Evolutionary conservation across 2,329 filamentous ascomycete species (phyloP).

Genomic region (Aphanocladium album): DNA sequence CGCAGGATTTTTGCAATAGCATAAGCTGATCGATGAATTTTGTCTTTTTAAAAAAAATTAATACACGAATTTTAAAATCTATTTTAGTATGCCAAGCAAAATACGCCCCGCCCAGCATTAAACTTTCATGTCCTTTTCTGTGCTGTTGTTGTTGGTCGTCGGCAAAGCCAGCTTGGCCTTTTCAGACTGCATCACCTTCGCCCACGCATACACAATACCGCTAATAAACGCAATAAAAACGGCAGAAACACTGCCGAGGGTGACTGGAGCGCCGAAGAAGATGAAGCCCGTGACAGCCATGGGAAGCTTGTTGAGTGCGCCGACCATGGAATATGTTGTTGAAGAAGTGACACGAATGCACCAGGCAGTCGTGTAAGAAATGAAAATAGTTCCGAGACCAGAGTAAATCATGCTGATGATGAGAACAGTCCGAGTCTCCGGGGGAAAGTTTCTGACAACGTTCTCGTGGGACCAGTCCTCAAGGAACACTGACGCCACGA

Average conservation of each 20-base stretch:
- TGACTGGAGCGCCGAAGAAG: constrained; percentile 94
- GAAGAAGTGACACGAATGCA: constrained; percentile 96
- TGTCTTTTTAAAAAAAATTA: not conserved
- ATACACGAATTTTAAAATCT: not conserved
- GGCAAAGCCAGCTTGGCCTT: constrained; percentile 61
- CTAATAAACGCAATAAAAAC: constrained; percentile 89
- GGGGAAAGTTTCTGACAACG: constrained; percentile 80
- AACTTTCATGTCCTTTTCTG: constrained; percentile 6
- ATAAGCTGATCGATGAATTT: not conserved
- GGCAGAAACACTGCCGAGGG: constrained; percentile 84
- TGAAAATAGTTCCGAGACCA: constrained; percentile 88
- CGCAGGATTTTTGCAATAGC: not conserved
- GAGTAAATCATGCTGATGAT: constrained; percentile 90
- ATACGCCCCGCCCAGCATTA: not conserved
- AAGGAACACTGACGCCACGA: constrained; percentile 72
- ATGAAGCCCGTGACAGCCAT: constrained; percentile 87
- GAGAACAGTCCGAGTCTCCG: constrained; percentile 71
- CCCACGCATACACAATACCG: constrained; percentile 75
- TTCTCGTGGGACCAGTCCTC: constrained; percentile 93
- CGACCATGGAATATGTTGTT: constrained; percentile 98
- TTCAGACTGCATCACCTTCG: constrained; percentile 62
- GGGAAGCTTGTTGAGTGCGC: constrained; percentile 94
- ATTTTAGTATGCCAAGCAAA: not conserved
- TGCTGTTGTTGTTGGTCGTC: constrained; percentile 40
- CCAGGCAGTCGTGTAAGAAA: constrained; percentile 99